phyloP scores from a whole-genome alignment of 1,284 basidiomycete species.

The Ganoderma multipileum region DNA sequence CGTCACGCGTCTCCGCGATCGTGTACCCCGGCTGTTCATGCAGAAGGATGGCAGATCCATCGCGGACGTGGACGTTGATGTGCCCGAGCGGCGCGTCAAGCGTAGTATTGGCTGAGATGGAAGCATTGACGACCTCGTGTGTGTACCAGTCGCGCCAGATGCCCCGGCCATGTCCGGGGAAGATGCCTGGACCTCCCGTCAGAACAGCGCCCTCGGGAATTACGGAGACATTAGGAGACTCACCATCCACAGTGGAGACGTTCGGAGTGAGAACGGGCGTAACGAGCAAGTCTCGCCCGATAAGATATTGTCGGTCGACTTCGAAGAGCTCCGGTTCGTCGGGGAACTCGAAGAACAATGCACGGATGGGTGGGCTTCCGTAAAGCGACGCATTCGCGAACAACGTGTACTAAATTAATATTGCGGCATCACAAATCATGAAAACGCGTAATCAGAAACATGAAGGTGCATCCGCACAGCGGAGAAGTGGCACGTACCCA shows the following conservation, averaged over 20 bases:
- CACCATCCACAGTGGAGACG: conserved; percentile 57
- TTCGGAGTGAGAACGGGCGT: conserved; percentile 77
- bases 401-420: conserved; percentile 72
- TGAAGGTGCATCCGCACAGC: background rate
- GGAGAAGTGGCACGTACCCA: conserved; percentile 53
- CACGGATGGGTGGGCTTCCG: conserved; percentile 74
- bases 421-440: background rate
- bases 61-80: conserved; percentile 74
- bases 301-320: conserved; percentile 74
- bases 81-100: conserved; percentile 67
- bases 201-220: background rate
- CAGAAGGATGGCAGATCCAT: conserved; percentile 63
- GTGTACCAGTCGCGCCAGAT: conserved; percentile 84
- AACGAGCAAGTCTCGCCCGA: conserved; percentile 74
- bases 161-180: conserved; percentile 65
- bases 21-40: conserved; percentile 65
- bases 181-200: conserved; percentile 49
- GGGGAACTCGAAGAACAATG: conserved; percentile 81
- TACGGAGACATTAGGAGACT: conserved; percentile 15
- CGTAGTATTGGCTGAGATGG: conserved; percentile 48
- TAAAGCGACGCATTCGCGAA: conserved; percentile 70
- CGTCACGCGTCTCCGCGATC: conserved; percentile 59
- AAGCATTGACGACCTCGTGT: conserved; percentile 55
- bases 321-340: conserved; percentile 68
- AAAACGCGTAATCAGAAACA: background rate